Conservation (phyloP, 768 basidiomycete genomes). For the Lentinula lateritia region DNA sequence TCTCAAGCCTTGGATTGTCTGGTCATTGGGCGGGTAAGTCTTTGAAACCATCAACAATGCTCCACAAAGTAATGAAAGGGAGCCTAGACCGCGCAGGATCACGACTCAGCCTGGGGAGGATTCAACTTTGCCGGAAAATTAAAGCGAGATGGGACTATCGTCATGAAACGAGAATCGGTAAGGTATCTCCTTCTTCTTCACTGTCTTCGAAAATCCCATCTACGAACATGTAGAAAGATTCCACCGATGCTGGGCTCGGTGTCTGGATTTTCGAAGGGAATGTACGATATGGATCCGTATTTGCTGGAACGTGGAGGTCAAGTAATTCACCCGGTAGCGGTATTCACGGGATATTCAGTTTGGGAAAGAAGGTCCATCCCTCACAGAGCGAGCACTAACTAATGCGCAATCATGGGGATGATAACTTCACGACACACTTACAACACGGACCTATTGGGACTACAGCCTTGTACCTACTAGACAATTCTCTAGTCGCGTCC, state of each 20-base stretch:
- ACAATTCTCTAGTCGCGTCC: too few relatives aligned
- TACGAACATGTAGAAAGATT: constrained; percentile 31
- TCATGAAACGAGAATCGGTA: constrained; percentile 59
- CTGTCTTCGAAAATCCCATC: background rate
- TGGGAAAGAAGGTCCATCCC: constrained; percentile 32
- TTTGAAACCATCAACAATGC: background rate
- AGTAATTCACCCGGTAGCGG: constrained; percentile 26
- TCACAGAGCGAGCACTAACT: background rate
- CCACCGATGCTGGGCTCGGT: constrained; percentile 33
- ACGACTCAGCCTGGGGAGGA: constrained; percentile 62
- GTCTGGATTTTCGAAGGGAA: constrained; percentile 57
- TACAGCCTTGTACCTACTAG: too few relatives aligned
- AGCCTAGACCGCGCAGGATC: constrained; percentile 43
- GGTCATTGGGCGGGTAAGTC: constrained; percentile 4
- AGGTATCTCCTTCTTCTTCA: constrained; percentile 17
- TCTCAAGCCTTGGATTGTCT: constrained; percentile 5
- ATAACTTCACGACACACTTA: too few relatives aligned
- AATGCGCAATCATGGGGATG: too few relatives aligned
- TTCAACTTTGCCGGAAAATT: constrained; percentile 58
- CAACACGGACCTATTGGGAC: too few relatives aligned
- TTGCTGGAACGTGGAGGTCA: constrained; percentile 53
- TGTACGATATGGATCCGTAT: constrained; percentile 37
- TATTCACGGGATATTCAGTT: constrained; percentile 52
- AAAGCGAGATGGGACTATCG: constrained; percentile 52
- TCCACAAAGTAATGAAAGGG: background rate